These are phyloP conservation scores for Penicillium alfredii DNA, from an alignment of 495 filamentous ascomycete genomes.

Conservation along the genomic window DNA sequence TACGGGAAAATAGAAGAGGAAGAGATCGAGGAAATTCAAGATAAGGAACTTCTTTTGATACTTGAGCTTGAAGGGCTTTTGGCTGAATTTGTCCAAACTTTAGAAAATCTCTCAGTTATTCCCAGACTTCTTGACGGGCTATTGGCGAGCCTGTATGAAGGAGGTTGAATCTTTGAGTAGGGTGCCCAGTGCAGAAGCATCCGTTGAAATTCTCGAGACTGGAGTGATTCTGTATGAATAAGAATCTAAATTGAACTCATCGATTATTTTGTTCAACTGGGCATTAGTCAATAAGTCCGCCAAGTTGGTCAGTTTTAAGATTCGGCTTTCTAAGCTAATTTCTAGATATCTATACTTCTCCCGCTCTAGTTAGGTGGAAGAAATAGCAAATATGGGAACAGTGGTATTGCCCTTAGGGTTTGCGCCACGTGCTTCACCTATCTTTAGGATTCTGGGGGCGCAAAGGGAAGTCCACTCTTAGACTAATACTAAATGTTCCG, in stretches of 20 bases:
- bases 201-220: not conserved
- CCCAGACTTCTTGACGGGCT: constrained; percentile 3
- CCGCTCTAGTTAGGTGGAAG: too few species aligned
- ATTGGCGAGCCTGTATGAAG: constrained; percentile 3
- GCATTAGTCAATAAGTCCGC: too few species aligned
- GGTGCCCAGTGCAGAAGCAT: not conserved
- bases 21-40: constrained; percentile 10
- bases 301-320: too few species aligned
- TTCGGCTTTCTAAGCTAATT: too few species aligned
- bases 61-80: constrained; percentile 6
- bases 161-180: constrained; percentile 3
- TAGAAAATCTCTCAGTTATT: not conserved
- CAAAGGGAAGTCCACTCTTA: too few species aligned
- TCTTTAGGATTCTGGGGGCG: too few species aligned
- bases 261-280: too few species aligned
- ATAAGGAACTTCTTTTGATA: constrained; percentile 3
- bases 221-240: constrained; percentile 7
- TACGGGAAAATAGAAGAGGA: constrained; percentile 3
- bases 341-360: too few species aligned
- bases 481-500: too few species aligned
- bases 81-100: constrained; percentile 2
- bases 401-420: too few species aligned
- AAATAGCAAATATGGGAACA: too few species aligned
- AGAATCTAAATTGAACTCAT: not conserved
- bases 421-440: too few species aligned